phyloP scores from a whole-genome alignment of 2,329 filamentous ascomycete species.

The Fusarium fracticaudum region DNA sequence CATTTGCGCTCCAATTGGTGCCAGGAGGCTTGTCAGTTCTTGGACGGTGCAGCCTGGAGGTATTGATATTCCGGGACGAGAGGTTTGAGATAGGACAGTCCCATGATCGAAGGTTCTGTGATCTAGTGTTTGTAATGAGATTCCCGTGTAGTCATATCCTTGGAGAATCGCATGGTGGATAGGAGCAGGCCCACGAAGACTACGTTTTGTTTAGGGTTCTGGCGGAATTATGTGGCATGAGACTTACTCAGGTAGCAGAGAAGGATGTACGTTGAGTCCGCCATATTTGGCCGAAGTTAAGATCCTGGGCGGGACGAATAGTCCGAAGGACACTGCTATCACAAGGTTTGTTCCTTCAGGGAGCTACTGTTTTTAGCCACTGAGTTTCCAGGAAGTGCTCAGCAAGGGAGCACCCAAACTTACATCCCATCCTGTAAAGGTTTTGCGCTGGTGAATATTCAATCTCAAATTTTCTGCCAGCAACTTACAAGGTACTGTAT shows the following conservation, averaged over 20 bases:
- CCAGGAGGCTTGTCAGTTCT: conserved; percentile 60
- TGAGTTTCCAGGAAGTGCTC: neutral
- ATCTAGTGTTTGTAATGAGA: conserved; percentile 89
- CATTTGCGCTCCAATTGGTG: conserved; percentile 73
- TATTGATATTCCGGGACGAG: conserved; percentile 64
- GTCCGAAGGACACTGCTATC: conserved; percentile 92
- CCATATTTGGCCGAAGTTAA: conserved; percentile 78
- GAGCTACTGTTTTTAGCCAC: conserved; percentile 53
- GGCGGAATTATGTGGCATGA: neutral
- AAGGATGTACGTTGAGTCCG: conserved; percentile 93
- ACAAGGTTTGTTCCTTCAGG: conserved; percentile 77
- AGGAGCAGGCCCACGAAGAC: conserved; percentile 85
- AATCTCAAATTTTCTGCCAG: conserved; percentile 72
- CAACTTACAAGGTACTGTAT: conserved; percentile 76
- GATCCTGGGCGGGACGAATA: conserved; percentile 84
- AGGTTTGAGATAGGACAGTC: conserved; percentile 75
- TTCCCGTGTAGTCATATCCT: conserved; percentile 69
- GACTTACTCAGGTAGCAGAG: conserved; percentile 81
- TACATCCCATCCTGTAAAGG: conserved; percentile 84
- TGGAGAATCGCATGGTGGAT: conserved; percentile 84
- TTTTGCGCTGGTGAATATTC: conserved; percentile 78
- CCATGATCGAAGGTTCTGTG: conserved; percentile 81
- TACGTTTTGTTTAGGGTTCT: conserved; percentile 47
- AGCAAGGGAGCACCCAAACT: conserved; percentile 40
- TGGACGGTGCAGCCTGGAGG: conserved; percentile 55